phyloP scores from a whole-genome alignment of 2,329 filamentous ascomycete genomes.

The Scedosporium apiospermum region DNA sequence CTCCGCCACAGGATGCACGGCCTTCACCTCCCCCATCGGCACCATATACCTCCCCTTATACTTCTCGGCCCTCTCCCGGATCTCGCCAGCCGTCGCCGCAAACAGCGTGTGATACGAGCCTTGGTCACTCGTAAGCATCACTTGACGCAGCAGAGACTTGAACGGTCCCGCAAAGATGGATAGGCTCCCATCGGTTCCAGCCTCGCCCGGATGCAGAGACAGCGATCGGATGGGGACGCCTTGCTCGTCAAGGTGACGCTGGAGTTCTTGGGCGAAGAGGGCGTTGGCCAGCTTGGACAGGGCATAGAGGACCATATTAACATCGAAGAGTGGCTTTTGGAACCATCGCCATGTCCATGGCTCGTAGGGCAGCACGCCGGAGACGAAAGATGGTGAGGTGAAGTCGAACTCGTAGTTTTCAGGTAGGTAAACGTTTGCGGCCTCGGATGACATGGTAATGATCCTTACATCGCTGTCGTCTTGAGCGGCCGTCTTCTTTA shows the following conservation, averaged over 20 bases:
- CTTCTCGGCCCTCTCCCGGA: conserved; percentile 7
- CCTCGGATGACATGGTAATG: no score
- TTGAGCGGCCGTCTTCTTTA: no score
- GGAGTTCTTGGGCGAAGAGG: conserved; percentile 15
- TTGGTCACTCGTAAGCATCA: conserved; percentile 10
- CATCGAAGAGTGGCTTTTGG: conserved; percentile 5
- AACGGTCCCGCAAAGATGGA: neutral
- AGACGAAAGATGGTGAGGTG: no score
- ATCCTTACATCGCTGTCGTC: no score
- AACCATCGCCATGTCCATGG: no score
- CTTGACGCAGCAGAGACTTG: conserved; percentile 6
- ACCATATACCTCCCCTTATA: conserved; percentile 13
- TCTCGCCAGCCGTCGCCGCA: conserved; percentile 11
- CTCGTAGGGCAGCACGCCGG: no score
- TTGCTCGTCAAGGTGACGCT: conserved; percentile 11
- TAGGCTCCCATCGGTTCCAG: neutral
- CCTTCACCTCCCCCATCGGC: conserved; percentile 1
- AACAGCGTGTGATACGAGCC: conserved; percentile 12
- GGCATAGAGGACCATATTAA: conserved; percentile 16
- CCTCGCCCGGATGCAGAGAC: conserved; percentile 13
- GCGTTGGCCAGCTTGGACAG: conserved; percentile 14
- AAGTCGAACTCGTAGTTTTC: no score
- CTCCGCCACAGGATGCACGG: conserved; percentile 9
- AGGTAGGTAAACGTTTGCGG: no score
- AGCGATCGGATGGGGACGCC: conserved; percentile 11